These are phyloP conservation scores for Ceratonia siliqua DNA, from an alignment of 306 rosid species.

Conservation along the genomic window DNA sequence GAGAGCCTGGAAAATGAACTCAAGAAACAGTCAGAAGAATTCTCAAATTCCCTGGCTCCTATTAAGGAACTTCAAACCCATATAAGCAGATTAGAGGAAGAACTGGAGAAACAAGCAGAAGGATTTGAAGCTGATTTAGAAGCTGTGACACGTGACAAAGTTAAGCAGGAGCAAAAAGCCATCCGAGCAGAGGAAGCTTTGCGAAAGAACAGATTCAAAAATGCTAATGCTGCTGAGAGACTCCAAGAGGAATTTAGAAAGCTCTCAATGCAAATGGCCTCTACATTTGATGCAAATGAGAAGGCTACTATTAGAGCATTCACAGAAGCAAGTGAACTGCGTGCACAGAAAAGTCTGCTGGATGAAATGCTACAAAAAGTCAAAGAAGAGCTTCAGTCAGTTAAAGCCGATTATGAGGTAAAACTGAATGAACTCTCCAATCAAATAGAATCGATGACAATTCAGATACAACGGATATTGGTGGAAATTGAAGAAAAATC, in stretches of 20 bases:
- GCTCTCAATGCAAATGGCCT: slow-evolving; percentile 78
- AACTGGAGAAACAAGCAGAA: slow-evolving; percentile 68
- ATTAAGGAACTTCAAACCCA: slow-evolving; percentile 67
- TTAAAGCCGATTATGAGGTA: slow-evolving; percentile 48
- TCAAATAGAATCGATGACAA: slow-evolving; percentile 51
- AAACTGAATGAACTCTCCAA: slow-evolving; percentile 55
- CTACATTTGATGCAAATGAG: slow-evolving; percentile 85
- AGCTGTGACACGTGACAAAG: slow-evolving; percentile 58
- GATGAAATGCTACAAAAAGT: slow-evolving; percentile 60
- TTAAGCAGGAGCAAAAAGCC: slow-evolving; percentile 92
- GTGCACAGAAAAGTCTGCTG: slow-evolving; percentile 53
- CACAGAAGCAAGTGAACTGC: slow-evolving; percentile 70
- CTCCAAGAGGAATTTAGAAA: slow-evolving; percentile 86
- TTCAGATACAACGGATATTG: slow-evolving; percentile 53
- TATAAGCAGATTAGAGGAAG: slow-evolving; percentile 67
- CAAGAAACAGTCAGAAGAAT: slow-evolving; percentile 68
- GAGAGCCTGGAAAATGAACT: slow-evolving; percentile 69
- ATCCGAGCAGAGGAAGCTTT: slow-evolving; percentile 84
- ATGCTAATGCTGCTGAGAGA: slow-evolving; percentile 79
- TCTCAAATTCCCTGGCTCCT: slow-evolving; percentile 70
- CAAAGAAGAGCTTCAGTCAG: slow-evolving; percentile 60
- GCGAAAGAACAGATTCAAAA: slow-evolving; percentile 67
- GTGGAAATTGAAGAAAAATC: slow-evolving; percentile 66
- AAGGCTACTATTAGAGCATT: slow-evolving; percentile 76
- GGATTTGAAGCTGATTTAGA: slow-evolving; percentile 78